These are phyloP conservation scores for Myriosclerotinia scirpicola DNA, from an alignment of 2,329 filamentous ascomycete genomes.

Conservation along the genomic window DNA sequence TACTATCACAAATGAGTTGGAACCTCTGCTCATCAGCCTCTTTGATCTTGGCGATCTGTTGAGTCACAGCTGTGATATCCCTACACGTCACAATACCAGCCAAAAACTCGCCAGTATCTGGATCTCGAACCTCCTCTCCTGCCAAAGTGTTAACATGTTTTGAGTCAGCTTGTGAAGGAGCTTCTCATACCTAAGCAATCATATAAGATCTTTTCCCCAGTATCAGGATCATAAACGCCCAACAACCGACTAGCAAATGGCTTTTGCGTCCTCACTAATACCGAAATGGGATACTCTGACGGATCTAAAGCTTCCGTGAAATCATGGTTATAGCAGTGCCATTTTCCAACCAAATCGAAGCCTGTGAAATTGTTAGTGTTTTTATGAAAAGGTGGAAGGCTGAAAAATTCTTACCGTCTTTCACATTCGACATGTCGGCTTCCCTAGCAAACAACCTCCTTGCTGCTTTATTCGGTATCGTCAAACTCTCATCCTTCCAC, in stretches of 20 bases:
- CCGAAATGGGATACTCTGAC: slow-evolving; percentile 65
- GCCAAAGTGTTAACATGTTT: not conserved
- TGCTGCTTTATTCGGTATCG: slow-evolving; percentile 64
- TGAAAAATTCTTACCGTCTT: slow-evolving; percentile 42
- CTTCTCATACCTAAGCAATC: slow-evolving; percentile 53
- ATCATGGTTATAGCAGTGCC: slow-evolving; percentile 63
- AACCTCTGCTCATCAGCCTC: slow-evolving; percentile 73
- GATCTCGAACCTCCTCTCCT: slow-evolving; percentile 64
- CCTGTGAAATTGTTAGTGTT: not conserved
- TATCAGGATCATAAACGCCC: slow-evolving; percentile 59
- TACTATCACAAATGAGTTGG: slow-evolving; percentile 71
- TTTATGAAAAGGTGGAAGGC: not conserved
- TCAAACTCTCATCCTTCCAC: slow-evolving; percentile 77
- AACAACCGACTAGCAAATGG: slow-evolving; percentile 60
- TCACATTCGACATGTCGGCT: slow-evolving; percentile 43
- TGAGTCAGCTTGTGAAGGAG: not conserved
- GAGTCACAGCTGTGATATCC: slow-evolving; percentile 69
- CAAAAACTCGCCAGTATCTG: slow-evolving; percentile 67
- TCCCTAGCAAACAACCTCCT: slow-evolving; percentile 51
- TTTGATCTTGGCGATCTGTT: slow-evolving; percentile 68
- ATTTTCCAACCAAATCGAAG: slow-evolving; percentile 58
- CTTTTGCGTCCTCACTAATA: slow-evolving; percentile 60
- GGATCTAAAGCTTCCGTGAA: slow-evolving; percentile 59
- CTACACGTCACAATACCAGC: slow-evolving; percentile 61
- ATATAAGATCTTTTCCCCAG: slow-evolving; percentile 55